Evolutionary conservation across 1,139 yeast genomes (phyloP), one percentile per base, ranked within the genome.

Genomic region (Suhomyces panamericanus): DNA sequence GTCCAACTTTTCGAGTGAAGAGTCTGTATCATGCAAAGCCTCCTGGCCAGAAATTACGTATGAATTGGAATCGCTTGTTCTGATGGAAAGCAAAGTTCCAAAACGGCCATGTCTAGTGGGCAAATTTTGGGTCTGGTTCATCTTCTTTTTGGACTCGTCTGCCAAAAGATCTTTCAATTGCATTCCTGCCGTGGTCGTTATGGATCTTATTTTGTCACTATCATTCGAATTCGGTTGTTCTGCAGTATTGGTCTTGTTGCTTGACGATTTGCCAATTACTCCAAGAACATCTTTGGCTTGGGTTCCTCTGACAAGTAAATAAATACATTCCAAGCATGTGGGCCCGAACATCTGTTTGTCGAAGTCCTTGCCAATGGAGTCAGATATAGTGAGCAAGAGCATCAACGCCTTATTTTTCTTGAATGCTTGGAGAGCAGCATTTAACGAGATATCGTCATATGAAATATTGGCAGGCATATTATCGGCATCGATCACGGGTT

Each of bases 71-170:
- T 77, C 74, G 45, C 78, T 79, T 12, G 76, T 72, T 49, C 83
- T 80, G 27, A 90, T 73, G 1, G 96, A 84, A 10, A 90, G 64
- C 52, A 91, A 70, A 0, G 98, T 83, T 1, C 99, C 99, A 68
- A 93, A 93, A 35, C 96, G 75, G 4, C 95, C 93, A 59, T 93
- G 99, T 43, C 99, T 76, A 0, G 91, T 78, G 1, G 86, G 80
- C 4, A 80, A 70, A 42, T 75, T 70, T 52, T 75, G 78, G 14
- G 77, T 71, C 34, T 80, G 80, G 15, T 66, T 63, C 39, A 69
- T 73, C 50, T 78, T 81, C 50, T 83, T 64, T 34, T 72, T 72
- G 29, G 73, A 70, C 59, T 89, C 97, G 41, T 76, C 74, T 3
- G 70, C 66, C 17, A 90, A 68, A 11, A 89, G 63, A 22, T 77